These are phyloP conservation scores for Penicillium verhagenii DNA, from an alignment of 495 filamentous ascomycete genomes.

Conservation along the genomic window DNA sequence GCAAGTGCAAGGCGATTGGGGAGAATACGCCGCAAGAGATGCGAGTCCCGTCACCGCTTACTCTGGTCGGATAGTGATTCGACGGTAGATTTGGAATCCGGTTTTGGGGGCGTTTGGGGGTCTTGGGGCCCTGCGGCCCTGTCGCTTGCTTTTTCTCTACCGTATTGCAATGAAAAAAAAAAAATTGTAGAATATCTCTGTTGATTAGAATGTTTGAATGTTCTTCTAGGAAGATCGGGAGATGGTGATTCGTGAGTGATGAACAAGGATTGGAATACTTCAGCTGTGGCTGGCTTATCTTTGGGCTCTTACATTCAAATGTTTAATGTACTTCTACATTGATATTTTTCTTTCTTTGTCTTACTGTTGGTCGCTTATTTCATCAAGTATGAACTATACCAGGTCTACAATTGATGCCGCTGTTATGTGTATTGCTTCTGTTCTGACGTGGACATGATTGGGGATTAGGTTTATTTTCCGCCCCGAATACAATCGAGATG, in stretches of 20 bases:
- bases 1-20: neutral
- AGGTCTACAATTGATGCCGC: too few species aligned
- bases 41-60: neutral
- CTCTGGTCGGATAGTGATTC: neutral
- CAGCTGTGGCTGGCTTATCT: neutral
- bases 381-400: too few species aligned
- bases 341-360: neutral
- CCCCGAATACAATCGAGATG: constrained; percentile 1
- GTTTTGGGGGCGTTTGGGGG: neutral
- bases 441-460: constrained; percentile 3
- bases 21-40: neutral
- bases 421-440: neutral
- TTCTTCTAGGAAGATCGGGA: too few species aligned
- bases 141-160: neutral
- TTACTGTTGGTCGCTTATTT: neutral
- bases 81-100: neutral
- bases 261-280: too few species aligned
- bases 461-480: constrained; percentile 11
- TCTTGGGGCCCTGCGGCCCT: neutral
- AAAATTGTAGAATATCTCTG: too few species aligned
- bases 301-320: too few species aligned
- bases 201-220: too few species aligned
- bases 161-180: too few species aligned
- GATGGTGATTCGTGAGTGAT: too few species aligned
- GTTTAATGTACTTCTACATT: too few species aligned